A percentile compares a stretch with the other conserved stretches of the same genome.
These are phyloP conservation scores for Dissophora ornata DNA, from an alignment of 192 early-diverging fungal genomes.

Conservation along the genomic window DNA sequence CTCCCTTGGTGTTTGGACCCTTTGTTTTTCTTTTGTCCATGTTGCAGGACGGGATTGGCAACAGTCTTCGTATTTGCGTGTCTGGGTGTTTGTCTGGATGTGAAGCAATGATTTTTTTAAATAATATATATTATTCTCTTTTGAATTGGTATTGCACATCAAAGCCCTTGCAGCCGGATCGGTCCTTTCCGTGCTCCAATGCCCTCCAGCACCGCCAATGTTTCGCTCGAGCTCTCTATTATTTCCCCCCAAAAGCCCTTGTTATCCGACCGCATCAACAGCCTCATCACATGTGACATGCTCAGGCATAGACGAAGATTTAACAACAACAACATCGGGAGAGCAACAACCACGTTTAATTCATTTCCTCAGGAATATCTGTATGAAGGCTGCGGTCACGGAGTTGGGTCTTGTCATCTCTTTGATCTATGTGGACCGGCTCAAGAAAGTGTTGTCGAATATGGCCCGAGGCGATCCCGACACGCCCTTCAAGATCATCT, in stretches of 20 bases:
- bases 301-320: too few relatives aligned
- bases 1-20: too few relatives aligned
- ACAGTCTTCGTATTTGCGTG: too few relatives aligned
- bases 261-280: neutral
- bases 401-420: slow-evolving; percentile 67
- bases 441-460: slow-evolving; percentile 69
- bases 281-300: too few relatives aligned
- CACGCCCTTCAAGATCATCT: slow-evolving; percentile 79
- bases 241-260: slow-evolving; percentile 3
- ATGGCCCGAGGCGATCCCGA: slow-evolving; percentile 74
- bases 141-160: too few relatives aligned
- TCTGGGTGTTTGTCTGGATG: too few relatives aligned
- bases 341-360: slow-evolving; percentile 19
- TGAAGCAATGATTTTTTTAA: too few relatives aligned
- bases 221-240: slow-evolving; percentile 24
- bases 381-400: slow-evolving; percentile 33
- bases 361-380: slow-evolving; percentile 47
- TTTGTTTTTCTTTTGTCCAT: too few relatives aligned
- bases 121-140: too few relatives aligned
- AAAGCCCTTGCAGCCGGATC: slow-evolving; percentile 40
- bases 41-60: too few relatives aligned
- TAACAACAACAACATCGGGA: slow-evolving; percentile 8
- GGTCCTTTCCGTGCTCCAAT: slow-evolving; percentile 42
- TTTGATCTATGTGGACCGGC: slow-evolving; percentile 76
- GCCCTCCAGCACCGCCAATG: slow-evolving; percentile 24